A percentile compares a stretch with the other conserved stretches of the same genome.
Evolutionary conservation across 441 rosid species (phyloP).

Genomic region (Geranium incanum): DNA sequence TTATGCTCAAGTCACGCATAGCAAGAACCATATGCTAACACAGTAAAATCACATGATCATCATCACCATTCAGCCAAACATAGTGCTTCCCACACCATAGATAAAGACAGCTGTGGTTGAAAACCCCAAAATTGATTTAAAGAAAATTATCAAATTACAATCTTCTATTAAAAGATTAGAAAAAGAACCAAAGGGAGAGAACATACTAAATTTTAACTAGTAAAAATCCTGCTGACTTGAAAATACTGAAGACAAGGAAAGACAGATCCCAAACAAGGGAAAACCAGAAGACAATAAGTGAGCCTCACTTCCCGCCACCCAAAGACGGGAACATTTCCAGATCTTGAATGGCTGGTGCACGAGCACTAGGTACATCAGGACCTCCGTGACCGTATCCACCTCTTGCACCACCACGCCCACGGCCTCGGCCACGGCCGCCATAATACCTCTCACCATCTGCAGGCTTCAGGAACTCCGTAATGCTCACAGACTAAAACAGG

Average conservation of each 20-base stretch:
- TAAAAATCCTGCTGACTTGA: not conserved
- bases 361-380: conserved; percentile 24
- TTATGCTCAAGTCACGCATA: too few relatives aligned
- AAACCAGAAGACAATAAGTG: not conserved
- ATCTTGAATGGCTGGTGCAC: conserved; percentile 66
- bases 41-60: too few relatives aligned
- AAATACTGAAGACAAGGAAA: not conserved
- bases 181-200: not conserved
- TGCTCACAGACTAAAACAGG: conserved; percentile 57
- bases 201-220: not conserved
- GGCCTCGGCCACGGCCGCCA: conserved; percentile 33
- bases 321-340: conserved; percentile 75
- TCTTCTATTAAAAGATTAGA: not conserved
- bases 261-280: conserved; percentile 14
- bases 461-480: conserved; percentile 85
- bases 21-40: too few relatives aligned
- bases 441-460: conserved; percentile 66
- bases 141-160: not conserved
- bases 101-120: too few relatives aligned
- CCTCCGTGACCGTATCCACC: conserved; percentile 48
- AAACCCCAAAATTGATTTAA: not conserved
- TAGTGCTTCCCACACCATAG: too few relatives aligned
- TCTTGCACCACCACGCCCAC: conserved; percentile 55
- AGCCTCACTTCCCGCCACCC: conserved; percentile 59
- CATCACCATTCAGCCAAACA: too few relatives aligned